A percentile compares a stretch with the other conserved stretches of the same genome.
These are phyloP conservation scores for Eutrema japonicum DNA, from an alignment of 345 rosid species.

Conservation along the genomic window DNA sequence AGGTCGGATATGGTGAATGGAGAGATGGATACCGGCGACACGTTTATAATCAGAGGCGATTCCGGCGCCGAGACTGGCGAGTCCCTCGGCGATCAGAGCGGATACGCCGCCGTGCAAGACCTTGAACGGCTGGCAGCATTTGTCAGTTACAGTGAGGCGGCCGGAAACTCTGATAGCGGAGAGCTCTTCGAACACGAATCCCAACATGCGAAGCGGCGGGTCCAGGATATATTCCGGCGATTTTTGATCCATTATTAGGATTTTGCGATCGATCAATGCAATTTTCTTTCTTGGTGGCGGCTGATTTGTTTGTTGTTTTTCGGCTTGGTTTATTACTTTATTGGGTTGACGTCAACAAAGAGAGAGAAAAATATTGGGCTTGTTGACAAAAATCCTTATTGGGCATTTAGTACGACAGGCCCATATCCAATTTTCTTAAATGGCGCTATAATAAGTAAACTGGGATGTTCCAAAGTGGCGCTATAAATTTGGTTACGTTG, in stretches of 20 bases:
- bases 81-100: constrained; percentile 74
- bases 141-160: constrained; percentile 55
- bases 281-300: background rate
- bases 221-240: constrained; percentile 45
- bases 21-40: constrained; percentile 88
- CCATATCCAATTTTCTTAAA: background rate
- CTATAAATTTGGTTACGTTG: too few relatives aligned
- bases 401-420: constrained; percentile 10
- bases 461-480: too few relatives aligned
- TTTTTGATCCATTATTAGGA: constrained; percentile 43
- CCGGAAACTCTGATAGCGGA: constrained; percentile 65
- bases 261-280: constrained; percentile 2
- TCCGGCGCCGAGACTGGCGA: constrained; percentile 93
- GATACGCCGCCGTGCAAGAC: constrained; percentile 96
- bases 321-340: background rate
- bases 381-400: background rate
- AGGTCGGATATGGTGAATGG: constrained; percentile 76
- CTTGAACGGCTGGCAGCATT: constrained; percentile 85
- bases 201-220: constrained; percentile 51
- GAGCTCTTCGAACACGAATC: constrained; percentile 60
- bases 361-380: background rate
- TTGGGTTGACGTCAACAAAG: background rate
- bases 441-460: too few relatives aligned
- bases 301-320: background rate
- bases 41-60: constrained; percentile 72